Conservation (phyloP, 345 rosid genomes). For the Dipteronia dyeriana region DNA sequence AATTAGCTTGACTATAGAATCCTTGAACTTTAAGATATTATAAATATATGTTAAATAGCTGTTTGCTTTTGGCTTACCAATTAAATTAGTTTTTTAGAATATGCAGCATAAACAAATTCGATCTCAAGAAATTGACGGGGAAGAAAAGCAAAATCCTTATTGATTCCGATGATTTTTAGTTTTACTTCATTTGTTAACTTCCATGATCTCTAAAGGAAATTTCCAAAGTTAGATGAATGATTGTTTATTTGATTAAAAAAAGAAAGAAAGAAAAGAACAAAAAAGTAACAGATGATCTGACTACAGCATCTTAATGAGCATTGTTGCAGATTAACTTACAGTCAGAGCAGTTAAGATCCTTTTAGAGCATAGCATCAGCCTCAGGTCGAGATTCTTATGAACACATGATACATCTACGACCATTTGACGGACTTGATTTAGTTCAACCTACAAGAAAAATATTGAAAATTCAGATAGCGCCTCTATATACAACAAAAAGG, state of each 20-base stretch:
- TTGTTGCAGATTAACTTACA: conserved; percentile 36
- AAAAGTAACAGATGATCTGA: background rate
- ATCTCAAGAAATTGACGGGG: background rate
- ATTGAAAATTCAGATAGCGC: conserved; percentile 1
- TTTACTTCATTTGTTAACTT: background rate
- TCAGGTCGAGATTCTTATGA: conserved; percentile 62
- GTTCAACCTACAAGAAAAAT: conserved; percentile 42
- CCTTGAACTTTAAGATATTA: background rate
- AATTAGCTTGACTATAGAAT: background rate
- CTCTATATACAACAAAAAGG: background rate
- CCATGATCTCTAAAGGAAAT: background rate
- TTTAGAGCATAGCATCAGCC: conserved; percentile 56
- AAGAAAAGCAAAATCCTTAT: background rate
- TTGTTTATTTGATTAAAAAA: background rate
- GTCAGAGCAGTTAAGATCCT: conserved; percentile 37
- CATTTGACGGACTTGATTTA: conserved; percentile 50
- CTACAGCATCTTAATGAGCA: background rate
- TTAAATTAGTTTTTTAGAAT: too few relatives aligned
- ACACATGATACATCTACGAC: conserved; percentile 60
- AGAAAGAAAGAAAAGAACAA: background rate
- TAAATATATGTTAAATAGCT: background rate
- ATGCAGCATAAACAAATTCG: background rate
- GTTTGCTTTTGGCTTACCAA: background rate
- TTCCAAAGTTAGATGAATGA: background rate
- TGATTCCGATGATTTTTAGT: background rate